Percentiles rank a stretch among this genome's conserved stretches.
phyloP scores from a whole-genome alignment of 495 filamentous ascomycete species.

The Aspergillus egyptiacus region DNA sequence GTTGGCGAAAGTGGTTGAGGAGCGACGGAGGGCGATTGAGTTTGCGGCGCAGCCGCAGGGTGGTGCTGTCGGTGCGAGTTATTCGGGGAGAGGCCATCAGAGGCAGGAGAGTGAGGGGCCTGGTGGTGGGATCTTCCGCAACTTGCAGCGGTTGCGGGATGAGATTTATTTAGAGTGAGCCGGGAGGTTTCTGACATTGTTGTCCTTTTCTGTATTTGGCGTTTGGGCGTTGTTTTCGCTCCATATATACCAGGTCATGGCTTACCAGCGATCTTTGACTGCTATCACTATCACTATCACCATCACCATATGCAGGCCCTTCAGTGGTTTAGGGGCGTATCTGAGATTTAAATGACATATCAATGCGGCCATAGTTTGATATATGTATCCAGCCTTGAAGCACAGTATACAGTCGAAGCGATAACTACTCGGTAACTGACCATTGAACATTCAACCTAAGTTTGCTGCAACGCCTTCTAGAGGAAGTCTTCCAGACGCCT shows the following conservation, averaged over 20 bases:
- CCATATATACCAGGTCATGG: background rate
- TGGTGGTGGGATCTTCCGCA: constrained; percentile 73
- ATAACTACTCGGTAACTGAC: no score
- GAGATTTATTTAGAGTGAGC: constrained; percentile 56
- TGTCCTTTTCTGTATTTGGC: background rate
- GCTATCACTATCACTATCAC: no score
- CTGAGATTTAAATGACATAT: no score
- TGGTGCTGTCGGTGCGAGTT: constrained; percentile 14
- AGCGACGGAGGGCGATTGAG: constrained; percentile 51
- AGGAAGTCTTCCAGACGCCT: no score
- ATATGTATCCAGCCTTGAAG: no score
- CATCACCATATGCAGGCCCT: no score
- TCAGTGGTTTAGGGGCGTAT: no score
- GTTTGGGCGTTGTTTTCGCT: background rate
- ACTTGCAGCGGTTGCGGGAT: constrained; percentile 70
- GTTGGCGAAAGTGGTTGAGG: constrained; percentile 55
- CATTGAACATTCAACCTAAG: no score
- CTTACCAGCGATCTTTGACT: no score
- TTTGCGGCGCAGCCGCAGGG: constrained; percentile 36
- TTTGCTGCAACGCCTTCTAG: no score
- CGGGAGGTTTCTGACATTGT: background rate
- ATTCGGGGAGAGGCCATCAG: constrained; percentile 22
- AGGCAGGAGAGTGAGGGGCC: constrained; percentile 43
- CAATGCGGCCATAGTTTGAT: no score
- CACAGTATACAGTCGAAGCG: no score